Conservation (phyloP, 257 asterid genomes). For the Solanum pennellii region DNA sequence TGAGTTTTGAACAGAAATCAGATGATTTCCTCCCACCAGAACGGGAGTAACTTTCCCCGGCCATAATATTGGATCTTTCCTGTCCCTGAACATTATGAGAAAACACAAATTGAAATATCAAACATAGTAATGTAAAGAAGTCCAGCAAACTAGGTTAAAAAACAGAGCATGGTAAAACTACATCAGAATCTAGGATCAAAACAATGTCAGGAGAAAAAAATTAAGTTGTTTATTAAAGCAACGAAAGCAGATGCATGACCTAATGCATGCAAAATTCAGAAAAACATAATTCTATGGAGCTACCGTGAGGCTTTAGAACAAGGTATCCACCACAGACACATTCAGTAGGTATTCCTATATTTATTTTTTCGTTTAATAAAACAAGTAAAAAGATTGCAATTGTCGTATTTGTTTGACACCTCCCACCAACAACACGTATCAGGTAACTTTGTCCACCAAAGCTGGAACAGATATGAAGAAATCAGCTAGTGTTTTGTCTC, state of each 20-base stretch:
- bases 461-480: background rate
- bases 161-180: background rate
- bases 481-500: background rate
- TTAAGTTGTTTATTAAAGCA: background rate
- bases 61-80: background rate
- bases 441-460: background rate
- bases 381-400: background rate
- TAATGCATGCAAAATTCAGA: background rate
- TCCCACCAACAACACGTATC: background rate
- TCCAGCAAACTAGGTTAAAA: background rate
- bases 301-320: background rate
- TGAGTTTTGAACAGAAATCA: background rate
- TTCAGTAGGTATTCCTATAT: background rate
- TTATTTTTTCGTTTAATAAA: background rate
- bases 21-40: constrained; percentile 2
- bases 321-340: background rate
- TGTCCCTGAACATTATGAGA: background rate
- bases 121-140: background rate
- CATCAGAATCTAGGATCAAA: background rate
- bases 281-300: background rate
- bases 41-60: background rate
- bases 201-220: background rate
- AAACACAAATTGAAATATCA: background rate
- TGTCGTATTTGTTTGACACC: background rate
- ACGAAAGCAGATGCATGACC: background rate